Evolutionary conservation across 768 basidiomycete genomes (phyloP).

Genomic region (Fistulinella prunicolor): DNA sequence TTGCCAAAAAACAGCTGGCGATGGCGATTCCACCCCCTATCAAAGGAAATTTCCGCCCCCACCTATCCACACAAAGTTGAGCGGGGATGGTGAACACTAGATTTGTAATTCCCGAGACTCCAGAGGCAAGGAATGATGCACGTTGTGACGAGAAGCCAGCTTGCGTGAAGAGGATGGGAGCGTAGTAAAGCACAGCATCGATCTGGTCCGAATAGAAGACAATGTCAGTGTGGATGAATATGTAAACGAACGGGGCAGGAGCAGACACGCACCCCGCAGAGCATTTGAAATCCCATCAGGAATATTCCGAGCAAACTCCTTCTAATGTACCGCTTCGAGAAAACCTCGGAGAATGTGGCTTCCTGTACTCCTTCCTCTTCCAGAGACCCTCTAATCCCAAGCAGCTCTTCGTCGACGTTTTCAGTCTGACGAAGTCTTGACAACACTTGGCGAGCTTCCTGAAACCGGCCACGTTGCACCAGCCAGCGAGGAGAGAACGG

Average conservation of each 20-base stretch:
- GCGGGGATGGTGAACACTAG: conserved; percentile 38
- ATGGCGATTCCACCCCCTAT: conserved; percentile 44
- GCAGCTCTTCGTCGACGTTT: conserved; percentile 22
- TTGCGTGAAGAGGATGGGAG: conserved; percentile 47
- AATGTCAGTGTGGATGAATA: neutral
- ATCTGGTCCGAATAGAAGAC: conserved; percentile 16
- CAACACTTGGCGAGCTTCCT: conserved; percentile 34
- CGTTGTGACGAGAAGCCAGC: conserved; percentile 47
- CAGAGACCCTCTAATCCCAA: conserved; percentile 17
- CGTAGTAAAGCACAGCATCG: conserved; percentile 36
- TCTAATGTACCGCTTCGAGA: conserved; percentile 27
- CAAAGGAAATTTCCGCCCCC: conserved; percentile 35
- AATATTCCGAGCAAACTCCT: conserved; percentile 42
- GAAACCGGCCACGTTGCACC: conserved; percentile 30
- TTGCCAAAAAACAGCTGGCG: conserved; percentile 37
- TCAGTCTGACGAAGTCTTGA: conserved; percentile 12
- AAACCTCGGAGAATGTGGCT: conserved; percentile 27
- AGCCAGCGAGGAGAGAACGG: conserved; percentile 27
- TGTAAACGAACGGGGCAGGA: neutral
- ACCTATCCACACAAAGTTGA: conserved; percentile 40
- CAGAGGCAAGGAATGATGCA: conserved; percentile 50
- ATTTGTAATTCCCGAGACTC: conserved; percentile 46
- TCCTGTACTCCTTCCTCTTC: conserved; percentile 20
- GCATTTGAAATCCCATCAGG: conserved; percentile 44
- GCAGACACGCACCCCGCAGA: conserved; percentile 24